A percentile compares a stretch with the other conserved stretches of the same genome.
Conservation (phyloP, 148 eudicot genomes). For the Suaeda aralocaspica region DNA sequence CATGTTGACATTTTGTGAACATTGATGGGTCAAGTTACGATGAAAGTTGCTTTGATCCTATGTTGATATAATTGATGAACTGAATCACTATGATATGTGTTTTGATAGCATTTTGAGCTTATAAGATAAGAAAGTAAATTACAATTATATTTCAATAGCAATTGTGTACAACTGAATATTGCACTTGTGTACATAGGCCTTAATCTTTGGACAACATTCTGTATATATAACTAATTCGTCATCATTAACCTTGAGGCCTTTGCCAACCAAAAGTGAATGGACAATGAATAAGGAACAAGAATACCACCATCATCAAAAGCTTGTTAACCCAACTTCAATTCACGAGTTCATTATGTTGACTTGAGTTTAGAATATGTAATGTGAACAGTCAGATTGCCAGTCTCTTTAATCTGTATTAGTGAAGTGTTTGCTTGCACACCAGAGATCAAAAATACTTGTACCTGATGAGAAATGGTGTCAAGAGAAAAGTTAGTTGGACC, state of each 20-base stretch:
- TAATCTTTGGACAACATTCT: not conserved
- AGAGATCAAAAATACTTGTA: not conserved
- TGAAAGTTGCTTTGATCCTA: no score
- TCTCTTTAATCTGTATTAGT: not conserved
- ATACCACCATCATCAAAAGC: constrained; percentile 4
- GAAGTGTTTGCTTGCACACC: not conserved
- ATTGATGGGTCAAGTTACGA: no score
- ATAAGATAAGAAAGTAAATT: no score
- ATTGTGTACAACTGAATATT: not conserved
- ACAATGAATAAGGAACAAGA: not conserved
- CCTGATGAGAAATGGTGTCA: not conserved
- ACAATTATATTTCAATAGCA: no score
- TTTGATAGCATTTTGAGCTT: no score
- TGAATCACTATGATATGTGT: no score
- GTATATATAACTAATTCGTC: not conserved
- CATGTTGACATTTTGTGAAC: no score
- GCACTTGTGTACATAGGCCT: not conserved
- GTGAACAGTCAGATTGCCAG: not conserved
- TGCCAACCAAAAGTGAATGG: not conserved
- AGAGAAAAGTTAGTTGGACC: not conserved
- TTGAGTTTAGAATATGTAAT: not conserved
- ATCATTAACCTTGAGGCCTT: not conserved
- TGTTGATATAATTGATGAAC: no score
- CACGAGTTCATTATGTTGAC: not conserved
- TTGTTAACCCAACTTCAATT: not conserved